Evolutionary conservation across 306 rosid genomes (phyloP), one percentile per base, ranked within the genome.

Genomic region (Citrullus amarus): DNA sequence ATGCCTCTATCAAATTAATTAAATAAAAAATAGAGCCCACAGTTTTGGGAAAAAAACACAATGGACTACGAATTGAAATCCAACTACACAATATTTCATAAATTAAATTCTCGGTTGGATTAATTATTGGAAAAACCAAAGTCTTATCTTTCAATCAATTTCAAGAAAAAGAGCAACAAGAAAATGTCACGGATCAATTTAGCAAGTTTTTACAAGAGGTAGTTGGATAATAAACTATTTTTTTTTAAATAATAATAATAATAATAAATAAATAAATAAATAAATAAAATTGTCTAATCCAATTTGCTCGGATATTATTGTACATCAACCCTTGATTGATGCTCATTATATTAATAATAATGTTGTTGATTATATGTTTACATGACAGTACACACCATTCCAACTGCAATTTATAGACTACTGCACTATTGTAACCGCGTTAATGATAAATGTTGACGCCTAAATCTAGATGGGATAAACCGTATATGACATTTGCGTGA

Each of bases 111-210:
- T 28, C 2, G 7, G 58, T 68, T 41, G 18, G 34, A 38, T 44
- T 69, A 25, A 72, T 72, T 72, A 72, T 50, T 72, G n/a, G 11
- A 50, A 72, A 63, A 68, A 72, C 25, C 39, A 72, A 72, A 48
- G 59, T 72, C 60, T 72, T 28, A 28, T 72, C 77, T 28, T 72
- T 72, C 77, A 72, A 72, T 72, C 77, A 50, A 72, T 50, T 50
- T 50, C 77, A 50, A 48, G 44, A 72, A 50, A 50, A 72, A 53
- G 58, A n/a, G 43, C 20, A 9, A 70, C 13, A 69, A 46, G 20
- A 22, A 72, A 72, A 46, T n/a, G 32, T 41, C 18, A 68, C n/a
- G 2, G 53, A 41, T 51, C 56, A 51, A 67, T 67, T 38, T 67
- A 15, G 44, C 17, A 2, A 48, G 3, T 2, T 48, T 2, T 48